Evolutionary conservation across 768 basidiomycete species (phyloP), one percentile per base, ranked within the genome.

Genomic region (Lactarius deliciosus): DNA sequence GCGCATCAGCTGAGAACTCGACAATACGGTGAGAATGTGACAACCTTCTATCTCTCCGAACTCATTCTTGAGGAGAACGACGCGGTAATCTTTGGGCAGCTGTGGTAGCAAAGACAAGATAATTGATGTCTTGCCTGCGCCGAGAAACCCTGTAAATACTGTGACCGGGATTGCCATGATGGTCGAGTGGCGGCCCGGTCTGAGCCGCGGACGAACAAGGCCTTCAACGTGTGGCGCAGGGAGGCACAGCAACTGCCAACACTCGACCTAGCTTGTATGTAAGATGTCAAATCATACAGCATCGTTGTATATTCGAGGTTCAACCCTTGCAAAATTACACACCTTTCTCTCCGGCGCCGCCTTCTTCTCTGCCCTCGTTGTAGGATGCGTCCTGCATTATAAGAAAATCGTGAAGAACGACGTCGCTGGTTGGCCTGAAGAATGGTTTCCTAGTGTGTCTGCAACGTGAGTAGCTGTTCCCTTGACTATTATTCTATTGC

Each of bases 61-160:
- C 76, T 98, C 96, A 78, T 98, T 98, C 81, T 98, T 98, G 69
- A 98, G 82, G 45, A 98, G 78, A 7, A 95, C 94, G 38, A 91
- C 90, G 72, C 86, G 92, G 82, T 96, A 96, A 72, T 91, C 89
- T 61, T 86, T 84, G 3, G 94, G 92, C 8, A 98, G 81, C 70
- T 87, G 86, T 3, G 90, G 88, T 2, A 97, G 83, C 1, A 96
- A 80, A 2, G 91, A 89, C 20, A 96, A 84, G 69, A 97, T 96
- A 32, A 91, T 80, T 3, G 86, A 86, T 0, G 89, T 91, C 76
- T 91, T 91, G 53, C 90, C 91, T 20, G 89, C 89, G 3, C 90
- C 91, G 5, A 94, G 84, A 74, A 94, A 96, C 18, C 95, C 95
- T n/a, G 95, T 98, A 77, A 96, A 94, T 65, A 96, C 91, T 1